Base-by-base conservation (phyloP, 345 rosid genomes). In the Hypericum perforatum region DNA sequence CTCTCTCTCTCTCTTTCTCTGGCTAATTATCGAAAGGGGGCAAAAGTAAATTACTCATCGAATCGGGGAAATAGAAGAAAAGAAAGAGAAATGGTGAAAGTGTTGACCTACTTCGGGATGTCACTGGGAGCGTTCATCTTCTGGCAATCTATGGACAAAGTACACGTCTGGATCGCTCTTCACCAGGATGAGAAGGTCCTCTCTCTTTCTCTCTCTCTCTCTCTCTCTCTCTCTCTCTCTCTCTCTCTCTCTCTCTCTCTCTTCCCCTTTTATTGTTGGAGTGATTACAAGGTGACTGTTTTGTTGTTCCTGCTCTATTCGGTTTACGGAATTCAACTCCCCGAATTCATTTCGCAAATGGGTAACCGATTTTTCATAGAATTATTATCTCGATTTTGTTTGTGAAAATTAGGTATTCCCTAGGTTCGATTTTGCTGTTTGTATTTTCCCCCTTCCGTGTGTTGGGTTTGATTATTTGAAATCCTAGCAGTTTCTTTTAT, bases 101-200 rank as follows among this genome's bases (percentile, higher is more conserved):
- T 82, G 15, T 67, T 69, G 37, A 65, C 94, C 1, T 84, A 70
- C 70, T 78, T 86, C 49, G 94, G 67, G 7, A 81, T 87, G 95
- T 48, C 95, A 49, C 39, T 84, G 37, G 96, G 84, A 0, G 95
- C 98, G 55, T 87, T 91, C 70, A 45, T 78, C 16, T 90, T 86
- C 75, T 84, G 91, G 95, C 84, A 84, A 39, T 63, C 95, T 55
- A 78, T 90, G 97, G 97, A 90, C 45, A 79, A 73, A 63, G 72
- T 90, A 56, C 97, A 90, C 40, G 95, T 90, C 64, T 90, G 94
- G 89, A 86, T 86, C 75, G 97, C 97, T 7, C 65, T 66, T 32
- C 70, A 54, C 54, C 64, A 65, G 48, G 70, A 65, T 43, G 70
- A 65, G 32, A 65, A 65, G 70, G 70, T 59, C 22, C 6, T 11